Base-by-base conservation (phyloP, 192 early-diverging fungal genomes). In the Podila epicladia region DNA sequence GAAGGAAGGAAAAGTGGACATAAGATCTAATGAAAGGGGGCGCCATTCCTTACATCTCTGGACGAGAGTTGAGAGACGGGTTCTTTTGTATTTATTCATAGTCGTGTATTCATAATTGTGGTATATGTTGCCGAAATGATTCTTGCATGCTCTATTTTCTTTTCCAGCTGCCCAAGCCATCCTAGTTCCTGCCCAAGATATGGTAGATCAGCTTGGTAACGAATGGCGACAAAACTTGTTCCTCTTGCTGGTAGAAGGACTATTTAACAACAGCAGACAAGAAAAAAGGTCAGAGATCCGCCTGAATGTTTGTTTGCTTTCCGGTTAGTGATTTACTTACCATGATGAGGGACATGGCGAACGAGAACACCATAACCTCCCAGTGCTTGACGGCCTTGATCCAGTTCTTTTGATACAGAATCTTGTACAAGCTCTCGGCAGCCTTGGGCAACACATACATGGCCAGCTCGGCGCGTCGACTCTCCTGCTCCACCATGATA, bases 401-500 rank as follows among this genome's bases (percentile, higher is more conserved):
- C 82, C 76, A 83, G 31, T 88, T 83, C n/a, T 87, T 84, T 55
- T 87, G 82, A 35, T 91, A 89, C 62, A 92, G 65, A 33, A 94
- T 90, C 66, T 88, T 80, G 82, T 92, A 95, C 41, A 92, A 73
- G 49, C 84, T 87, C 65, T 89, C 82, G 5, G 91, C 78, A 3
- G 92, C 94, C 71, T 94, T 94, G 7, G 94, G 94, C 20, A 94
- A 72, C 4, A 92, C 91, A 84, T 95, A 94, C 83, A 95, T 87
- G 5, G 93, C 92, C 71, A 94, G 82, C 71, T 95, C 93, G 13
- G 85, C 75, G 20, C 94, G 82, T 63, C 91, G 76, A 20, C 72
- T 72, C 73, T 91, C 93, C 50, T 94, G 84, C 74, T 95, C 94
- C 4, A 93, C 62, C 71, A 95, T 87, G 58, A 95, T 94, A 15